phyloP scores from a whole-genome alignment of 257 asterid genomes.

The Rhazya stricta region DNA sequence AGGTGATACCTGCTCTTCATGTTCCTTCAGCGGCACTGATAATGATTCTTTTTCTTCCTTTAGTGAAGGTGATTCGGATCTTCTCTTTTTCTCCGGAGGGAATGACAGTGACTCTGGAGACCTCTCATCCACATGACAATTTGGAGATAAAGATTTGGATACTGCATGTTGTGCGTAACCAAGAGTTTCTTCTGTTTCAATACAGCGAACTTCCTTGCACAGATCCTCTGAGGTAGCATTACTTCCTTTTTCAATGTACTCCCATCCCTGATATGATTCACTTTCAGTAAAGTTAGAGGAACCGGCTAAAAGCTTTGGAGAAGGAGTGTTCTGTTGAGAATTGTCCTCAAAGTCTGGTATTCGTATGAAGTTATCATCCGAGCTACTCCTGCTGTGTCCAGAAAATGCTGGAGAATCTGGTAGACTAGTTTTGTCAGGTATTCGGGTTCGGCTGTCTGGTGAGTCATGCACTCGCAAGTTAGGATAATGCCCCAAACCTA shows the following conservation, averaged over 20 bases:
- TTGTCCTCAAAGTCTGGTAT: constrained; percentile 51
- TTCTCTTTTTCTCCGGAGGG: constrained; percentile 26
- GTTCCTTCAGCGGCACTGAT: constrained; percentile 20
- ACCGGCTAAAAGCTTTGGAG: constrained; percentile 37
- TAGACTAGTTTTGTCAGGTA: constrained; percentile 30
- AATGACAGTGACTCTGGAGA: constrained; percentile 20
- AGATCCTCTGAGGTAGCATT: constrained; percentile 57
- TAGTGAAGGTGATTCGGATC: constrained; percentile 17
- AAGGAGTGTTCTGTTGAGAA: constrained; percentile 26
- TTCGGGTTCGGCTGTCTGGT: constrained; percentile 30
- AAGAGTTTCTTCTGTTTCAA: constrained; percentile 44
- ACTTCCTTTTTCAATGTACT: constrained; percentile 68
- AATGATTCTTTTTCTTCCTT: constrained; percentile 27
- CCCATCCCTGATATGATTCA: constrained; percentile 72
- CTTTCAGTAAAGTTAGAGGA: constrained; percentile 54
- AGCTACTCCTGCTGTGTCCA: constrained; percentile 61
- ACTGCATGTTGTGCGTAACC: constrained; percentile 2
- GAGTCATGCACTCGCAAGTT: constrained; percentile 51
- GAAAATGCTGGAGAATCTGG: constrained; percentile 41
- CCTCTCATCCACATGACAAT: constrained; percentile 14
- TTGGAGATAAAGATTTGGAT: constrained; percentile 9
- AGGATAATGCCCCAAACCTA: constrained; percentile 59
- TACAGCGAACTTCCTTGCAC: constrained; percentile 80
- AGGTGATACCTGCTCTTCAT: constrained; percentile 23
- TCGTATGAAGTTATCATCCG: constrained; percentile 48